phyloP scores from a whole-genome alignment of 2,329 filamentous ascomycete species.

The Ophiostoma piceae region DNA sequence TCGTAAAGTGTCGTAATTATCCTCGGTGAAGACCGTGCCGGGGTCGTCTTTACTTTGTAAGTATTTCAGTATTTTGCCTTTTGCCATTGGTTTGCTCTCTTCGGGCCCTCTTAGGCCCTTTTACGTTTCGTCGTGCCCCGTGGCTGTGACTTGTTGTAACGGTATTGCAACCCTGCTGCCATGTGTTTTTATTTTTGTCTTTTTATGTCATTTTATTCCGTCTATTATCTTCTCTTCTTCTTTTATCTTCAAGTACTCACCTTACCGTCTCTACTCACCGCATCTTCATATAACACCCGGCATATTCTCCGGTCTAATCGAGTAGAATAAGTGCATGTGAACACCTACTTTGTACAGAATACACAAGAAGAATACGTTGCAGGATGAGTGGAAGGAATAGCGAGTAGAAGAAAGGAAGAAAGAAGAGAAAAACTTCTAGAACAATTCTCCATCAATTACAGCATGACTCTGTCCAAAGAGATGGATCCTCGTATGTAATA shows the following conservation, averaged over 20 bases:
- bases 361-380: no score
- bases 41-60: no score
- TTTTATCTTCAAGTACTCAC: background rate
- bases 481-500: slow-evolving; percentile 8
- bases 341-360: no score
- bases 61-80: no score
- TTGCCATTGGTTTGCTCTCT: no score
- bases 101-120: background rate
- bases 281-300: background rate
- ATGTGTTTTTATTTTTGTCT: background rate
- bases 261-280: background rate
- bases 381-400: no score
- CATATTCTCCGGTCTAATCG: background rate
- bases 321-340: background rate
- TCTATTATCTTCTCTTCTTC: background rate
- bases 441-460: background rate
- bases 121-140: background rate
- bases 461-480: background rate
- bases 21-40: no score
- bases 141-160: no score
- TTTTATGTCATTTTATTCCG: background rate
- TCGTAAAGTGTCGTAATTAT: no score
- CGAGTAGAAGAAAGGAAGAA: no score
- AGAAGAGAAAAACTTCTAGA: background rate
- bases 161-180: no score